A percentile compares a stretch with the other conserved stretches of the same genome.
Conservation (phyloP, 2,329 filamentous ascomycete genomes). For the Periconia sp. region DNA sequence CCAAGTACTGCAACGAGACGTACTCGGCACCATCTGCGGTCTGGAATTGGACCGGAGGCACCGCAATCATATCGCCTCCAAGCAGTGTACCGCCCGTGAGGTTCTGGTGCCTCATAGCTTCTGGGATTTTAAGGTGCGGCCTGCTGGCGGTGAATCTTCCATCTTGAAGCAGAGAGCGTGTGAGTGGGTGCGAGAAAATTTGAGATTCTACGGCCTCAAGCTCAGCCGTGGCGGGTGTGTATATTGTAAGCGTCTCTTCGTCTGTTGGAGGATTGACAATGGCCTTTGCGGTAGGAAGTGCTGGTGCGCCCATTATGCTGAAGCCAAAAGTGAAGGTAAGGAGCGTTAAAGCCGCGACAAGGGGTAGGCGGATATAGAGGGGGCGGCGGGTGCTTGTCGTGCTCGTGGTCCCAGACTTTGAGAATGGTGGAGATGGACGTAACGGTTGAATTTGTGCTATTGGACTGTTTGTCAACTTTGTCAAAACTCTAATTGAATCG, state of each 20-base stretch:
- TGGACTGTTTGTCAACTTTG: not conserved
- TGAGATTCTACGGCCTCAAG: conserved; percentile 65
- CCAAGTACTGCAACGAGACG: conserved; percentile 75
- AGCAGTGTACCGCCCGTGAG: conserved; percentile 80
- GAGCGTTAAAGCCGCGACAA: conserved; percentile 51
- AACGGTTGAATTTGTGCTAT: not conserved
- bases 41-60: conserved; percentile 78
- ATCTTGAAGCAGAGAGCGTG: conserved; percentile 66
- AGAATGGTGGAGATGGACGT: conserved; percentile 1
- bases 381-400: conserved; percentile 16
- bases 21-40: conserved; percentile 53
- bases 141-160: conserved; percentile 72
- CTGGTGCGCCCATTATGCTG: conserved; percentile 59
- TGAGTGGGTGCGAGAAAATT: conserved; percentile 76
- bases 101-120: conserved; percentile 68
- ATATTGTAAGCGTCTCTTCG: conserved; percentile 71
- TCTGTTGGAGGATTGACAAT: conserved; percentile 64
- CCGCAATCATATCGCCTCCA: conserved; percentile 73
- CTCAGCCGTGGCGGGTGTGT: conserved; percentile 56
- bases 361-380: conserved; percentile 41
- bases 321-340: conserved; percentile 57
- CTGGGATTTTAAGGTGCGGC: conserved; percentile 84
- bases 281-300: conserved; percentile 51
- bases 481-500: not conserved
- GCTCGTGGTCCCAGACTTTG: not conserved